These are phyloP conservation scores for Phytopythium helicoides DNA, from an alignment of 352 stramenopile species.

Conservation along the genomic window DNA sequence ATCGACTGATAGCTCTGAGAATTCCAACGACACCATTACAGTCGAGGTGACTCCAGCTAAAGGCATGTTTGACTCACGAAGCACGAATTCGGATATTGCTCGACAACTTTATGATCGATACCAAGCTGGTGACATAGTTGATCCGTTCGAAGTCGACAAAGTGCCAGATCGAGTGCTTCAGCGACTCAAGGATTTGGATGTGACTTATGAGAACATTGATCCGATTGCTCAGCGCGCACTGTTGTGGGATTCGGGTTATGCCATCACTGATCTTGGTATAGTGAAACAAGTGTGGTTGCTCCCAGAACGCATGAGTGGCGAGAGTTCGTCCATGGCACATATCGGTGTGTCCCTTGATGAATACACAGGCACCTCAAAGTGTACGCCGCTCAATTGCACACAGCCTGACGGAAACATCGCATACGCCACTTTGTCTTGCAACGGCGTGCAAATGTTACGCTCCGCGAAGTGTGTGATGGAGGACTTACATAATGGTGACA, in stretches of 20 bases:
- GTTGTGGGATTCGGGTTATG: constrained; percentile 12
- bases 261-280: background rate
- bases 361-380: constrained; percentile 12
- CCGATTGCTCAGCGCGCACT: constrained; percentile 11
- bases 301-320: background rate
- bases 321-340: constrained; percentile 14
- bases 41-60: background rate
- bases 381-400: constrained; percentile 19
- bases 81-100: constrained; percentile 26
- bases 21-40: background rate
- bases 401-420: constrained; percentile 12
- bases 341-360: constrained; percentile 22
- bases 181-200: background rate
- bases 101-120: constrained; percentile 21
- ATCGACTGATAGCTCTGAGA: no score
- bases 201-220: constrained; percentile 1
- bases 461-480: constrained; percentile 27
- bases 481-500: constrained; percentile 6
- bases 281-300: constrained; percentile 11
- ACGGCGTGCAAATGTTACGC: constrained; percentile 30
- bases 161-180: background rate
- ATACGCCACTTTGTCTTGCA: constrained; percentile 19
- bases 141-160: background rate
- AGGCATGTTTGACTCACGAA: background rate
- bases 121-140: background rate